These are phyloP conservation scores for Eucalyptus brandiana DNA, from an alignment of 345 rosid genomes.

Conservation along the genomic window DNA sequence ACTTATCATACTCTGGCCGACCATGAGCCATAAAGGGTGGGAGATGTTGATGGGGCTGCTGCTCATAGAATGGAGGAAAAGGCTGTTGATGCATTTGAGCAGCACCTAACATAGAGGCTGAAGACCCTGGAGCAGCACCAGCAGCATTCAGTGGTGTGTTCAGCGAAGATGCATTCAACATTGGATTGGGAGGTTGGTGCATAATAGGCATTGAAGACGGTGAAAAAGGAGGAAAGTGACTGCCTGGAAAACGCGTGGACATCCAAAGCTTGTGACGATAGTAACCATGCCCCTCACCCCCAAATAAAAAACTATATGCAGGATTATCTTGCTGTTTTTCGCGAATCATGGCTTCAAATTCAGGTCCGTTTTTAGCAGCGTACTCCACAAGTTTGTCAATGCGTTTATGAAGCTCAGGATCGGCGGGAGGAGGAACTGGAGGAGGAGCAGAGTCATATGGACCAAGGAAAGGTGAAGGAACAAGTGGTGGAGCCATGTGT, in stretches of 20 bases:
- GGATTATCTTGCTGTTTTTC: conserved; percentile 95
- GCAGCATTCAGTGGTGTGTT: conserved; percentile 7
- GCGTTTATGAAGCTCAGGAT: conserved; percentile 90
- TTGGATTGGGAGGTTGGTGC: conserved; percentile 67
- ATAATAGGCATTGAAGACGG: conserved; percentile 13
- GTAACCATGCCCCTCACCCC: conserved; percentile 88
- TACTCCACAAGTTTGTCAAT: conserved; percentile 98
- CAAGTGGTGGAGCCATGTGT: conserved; percentile 52
- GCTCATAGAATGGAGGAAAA: conserved; percentile 76
- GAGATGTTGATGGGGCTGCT: conserved; percentile 63
- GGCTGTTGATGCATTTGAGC: conserved; percentile 72
- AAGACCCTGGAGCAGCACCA: conserved; percentile 25
- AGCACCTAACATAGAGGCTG: conserved; percentile 29
- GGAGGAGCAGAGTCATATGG: conserved; percentile 62
- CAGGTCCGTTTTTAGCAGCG: conserved; percentile 82
- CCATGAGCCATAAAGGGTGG: conserved; percentile 42
- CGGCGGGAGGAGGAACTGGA: conserved; percentile 71
- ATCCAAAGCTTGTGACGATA: conserved; percentile 82
- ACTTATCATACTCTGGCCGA: conserved; percentile 73
- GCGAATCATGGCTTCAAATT: conserved; percentile 94
- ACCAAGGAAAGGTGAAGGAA: conserved; percentile 58
- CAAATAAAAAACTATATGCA: conserved; percentile 79
- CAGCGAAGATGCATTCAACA: conserved; percentile 38
- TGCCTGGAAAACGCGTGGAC: conserved; percentile 47
- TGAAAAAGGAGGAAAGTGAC: conserved; percentile 58